A percentile compares a stretch with the other conserved stretches of the same genome.
phyloP scores from a whole-genome alignment of 2,329 filamentous ascomycete genomes.

The Penicillium freii region DNA sequence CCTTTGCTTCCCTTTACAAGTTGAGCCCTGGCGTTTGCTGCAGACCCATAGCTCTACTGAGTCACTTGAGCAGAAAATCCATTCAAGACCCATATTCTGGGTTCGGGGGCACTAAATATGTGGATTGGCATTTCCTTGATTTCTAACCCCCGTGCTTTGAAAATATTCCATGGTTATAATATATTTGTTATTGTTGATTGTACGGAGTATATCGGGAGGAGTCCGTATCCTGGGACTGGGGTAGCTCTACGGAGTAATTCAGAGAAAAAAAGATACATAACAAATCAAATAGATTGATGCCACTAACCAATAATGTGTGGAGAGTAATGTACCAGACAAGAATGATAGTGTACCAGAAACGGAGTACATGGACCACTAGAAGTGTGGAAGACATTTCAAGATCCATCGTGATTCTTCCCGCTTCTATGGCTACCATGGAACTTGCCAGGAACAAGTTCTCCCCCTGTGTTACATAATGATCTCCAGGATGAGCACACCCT shows the following conservation, averaged over 20 bases:
- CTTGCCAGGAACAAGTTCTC: slow-evolving; percentile 9
- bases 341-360: not conserved
- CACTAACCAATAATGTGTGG: slow-evolving; percentile 4
- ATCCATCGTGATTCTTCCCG: slow-evolving; percentile 3
- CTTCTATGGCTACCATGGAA: slow-evolving; percentile 12
- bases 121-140: not conserved
- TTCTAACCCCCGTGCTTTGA: not conserved
- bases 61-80: not conserved
- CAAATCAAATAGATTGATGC: slow-evolving; percentile 4
- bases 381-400: not conserved
- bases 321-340: not conserved
- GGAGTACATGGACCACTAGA: not conserved
- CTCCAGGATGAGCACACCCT: slow-evolving; percentile 8
- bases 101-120: not conserved
- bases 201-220: not conserved
- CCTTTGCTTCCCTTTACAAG: not conserved
- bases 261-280: not conserved
- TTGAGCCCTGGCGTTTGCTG: slow-evolving; percentile 15
- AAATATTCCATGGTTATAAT: not conserved
- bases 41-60: not conserved
- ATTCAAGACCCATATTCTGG: not conserved
- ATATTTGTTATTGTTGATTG: not conserved
- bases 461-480: slow-evolving; percentile 24
- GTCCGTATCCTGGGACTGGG: not conserved
- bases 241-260: not conserved